A percentile compares a stretch with the other conserved stretches of the same genome.
Conservation (phyloP, 2,329 filamentous ascomycete genomes). For the Aspergillus pseudonomiae region DNA sequence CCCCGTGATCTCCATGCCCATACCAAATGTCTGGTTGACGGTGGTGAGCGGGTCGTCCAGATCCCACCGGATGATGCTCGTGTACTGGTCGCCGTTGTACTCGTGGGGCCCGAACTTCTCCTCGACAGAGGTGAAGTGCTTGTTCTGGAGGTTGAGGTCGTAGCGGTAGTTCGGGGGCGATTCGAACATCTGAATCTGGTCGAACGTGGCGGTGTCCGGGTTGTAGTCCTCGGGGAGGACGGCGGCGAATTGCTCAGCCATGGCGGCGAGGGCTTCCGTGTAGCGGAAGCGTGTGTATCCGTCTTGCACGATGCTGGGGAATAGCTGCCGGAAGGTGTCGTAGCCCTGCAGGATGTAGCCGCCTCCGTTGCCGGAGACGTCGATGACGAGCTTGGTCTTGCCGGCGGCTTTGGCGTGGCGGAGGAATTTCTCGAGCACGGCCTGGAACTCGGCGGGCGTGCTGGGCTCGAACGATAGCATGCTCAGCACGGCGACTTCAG, state of each 20-base stretch:
- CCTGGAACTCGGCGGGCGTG: neutral
- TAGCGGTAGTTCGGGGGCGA: neutral
- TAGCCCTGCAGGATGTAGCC: constrained; percentile 1
- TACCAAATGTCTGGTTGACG: neutral
- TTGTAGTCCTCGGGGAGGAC: neutral
- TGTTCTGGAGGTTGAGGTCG: neutral
- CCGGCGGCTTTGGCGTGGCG: neutral
- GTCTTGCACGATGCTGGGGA: neutral
- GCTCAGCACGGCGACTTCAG: neutral
- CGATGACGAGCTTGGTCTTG: neutral
- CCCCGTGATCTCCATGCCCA: constrained; percentile 2
- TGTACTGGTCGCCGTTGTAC: neutral
- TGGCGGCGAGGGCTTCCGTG: neutral
- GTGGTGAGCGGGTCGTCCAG: neutral
- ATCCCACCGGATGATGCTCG: neutral
- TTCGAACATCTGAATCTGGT: neutral
- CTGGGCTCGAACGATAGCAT: constrained; percentile 1
- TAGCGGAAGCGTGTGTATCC: constrained; percentile 3
- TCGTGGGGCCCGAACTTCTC: neutral
- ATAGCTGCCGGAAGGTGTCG: constrained; percentile 1
- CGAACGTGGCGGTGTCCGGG: neutral
- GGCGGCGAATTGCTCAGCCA: neutral
- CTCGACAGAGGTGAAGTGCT: neutral
- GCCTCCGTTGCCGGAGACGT: neutral
- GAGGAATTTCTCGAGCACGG: neutral